Conservation (phyloP, 495 filamentous ascomycete species). For the Immersiella caudata region DNA sequence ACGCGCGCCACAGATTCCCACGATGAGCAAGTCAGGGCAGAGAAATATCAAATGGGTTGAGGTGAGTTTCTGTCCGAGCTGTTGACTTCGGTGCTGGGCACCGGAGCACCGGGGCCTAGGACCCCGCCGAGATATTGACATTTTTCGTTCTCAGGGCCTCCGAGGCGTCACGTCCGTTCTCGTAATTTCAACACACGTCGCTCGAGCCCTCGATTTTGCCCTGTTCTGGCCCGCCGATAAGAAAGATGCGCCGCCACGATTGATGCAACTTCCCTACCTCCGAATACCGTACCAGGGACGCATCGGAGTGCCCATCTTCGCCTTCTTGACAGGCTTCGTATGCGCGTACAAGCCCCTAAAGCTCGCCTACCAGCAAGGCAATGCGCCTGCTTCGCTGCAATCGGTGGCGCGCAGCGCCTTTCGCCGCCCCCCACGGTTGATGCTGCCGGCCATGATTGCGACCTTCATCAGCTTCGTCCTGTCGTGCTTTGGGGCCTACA, state of each 20-base stretch:
- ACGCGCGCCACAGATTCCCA: conserved; percentile 10
- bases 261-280: conserved; percentile 63
- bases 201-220: conserved; percentile 58
- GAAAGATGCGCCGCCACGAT: conserved; percentile 47
- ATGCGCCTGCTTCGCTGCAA: conserved; percentile 53
- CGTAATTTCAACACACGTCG: conserved; percentile 66
- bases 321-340: conserved; percentile 68
- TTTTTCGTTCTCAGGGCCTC: conserved; percentile 51
- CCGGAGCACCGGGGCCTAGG: neutral
- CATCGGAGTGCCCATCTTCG: conserved; percentile 67
- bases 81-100: neutral
- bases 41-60: conserved; percentile 45
- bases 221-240: conserved; percentile 59
- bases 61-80: conserved; percentile 26
- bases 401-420: conserved; percentile 64
- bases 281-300: conserved; percentile 65
- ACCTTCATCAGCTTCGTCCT: conserved; percentile 59
- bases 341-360: conserved; percentile 67
- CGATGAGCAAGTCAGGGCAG: conserved; percentile 31
- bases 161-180: conserved; percentile 66
- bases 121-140: conserved; percentile 16
- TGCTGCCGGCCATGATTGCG: conserved; percentile 63
- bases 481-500: conserved; percentile 61
- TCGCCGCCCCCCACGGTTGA: conserved; percentile 62
- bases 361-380: conserved; percentile 56